These are phyloP conservation scores for Psophocarpus tetragonolobus DNA, from an alignment of 306 rosid species.

Conservation along the genomic window DNA sequence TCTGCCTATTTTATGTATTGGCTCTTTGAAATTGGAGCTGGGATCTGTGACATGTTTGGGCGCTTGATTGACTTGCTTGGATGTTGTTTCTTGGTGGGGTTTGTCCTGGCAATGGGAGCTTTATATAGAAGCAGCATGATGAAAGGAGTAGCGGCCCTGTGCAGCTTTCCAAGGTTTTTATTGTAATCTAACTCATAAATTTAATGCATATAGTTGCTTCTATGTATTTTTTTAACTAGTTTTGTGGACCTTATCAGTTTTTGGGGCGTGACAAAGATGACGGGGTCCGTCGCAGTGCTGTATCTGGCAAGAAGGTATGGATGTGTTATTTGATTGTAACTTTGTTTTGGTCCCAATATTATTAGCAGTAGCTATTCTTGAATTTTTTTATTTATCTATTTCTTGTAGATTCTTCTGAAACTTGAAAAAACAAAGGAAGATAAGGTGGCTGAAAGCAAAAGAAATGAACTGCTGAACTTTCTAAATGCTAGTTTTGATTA, in stretches of 20 bases:
- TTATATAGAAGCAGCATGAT: conserved; percentile 81
- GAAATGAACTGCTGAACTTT: conserved; percentile 90
- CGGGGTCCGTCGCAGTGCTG: conserved; percentile 88
- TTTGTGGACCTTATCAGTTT: conserved; percentile 55
- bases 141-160: conserved; percentile 77
- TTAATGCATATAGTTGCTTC: conserved; percentile 3
- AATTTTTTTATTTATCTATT: neutral
- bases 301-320: conserved; percentile 93
- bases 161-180: conserved; percentile 90
- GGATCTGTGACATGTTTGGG: conserved; percentile 83
- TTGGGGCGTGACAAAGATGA: conserved; percentile 85
- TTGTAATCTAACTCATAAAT: conserved; percentile 17
- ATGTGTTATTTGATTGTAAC: neutral
- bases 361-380: neutral
- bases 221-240: neutral
- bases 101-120: conserved; percentile 88
- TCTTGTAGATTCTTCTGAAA: conserved; percentile 75
- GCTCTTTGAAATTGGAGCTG: conserved; percentile 99
- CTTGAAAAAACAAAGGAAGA: conserved; percentile 96
- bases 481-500: conserved; percentile 96
- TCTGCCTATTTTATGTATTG: conserved; percentile 73
- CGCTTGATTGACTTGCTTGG: conserved; percentile 72
- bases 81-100: conserved; percentile 70
- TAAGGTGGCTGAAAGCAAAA: conserved; percentile 83
- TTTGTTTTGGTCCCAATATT: neutral